Percentiles rank a stretch among this genome's conserved stretches.
These are phyloP conservation scores for Dichotomopilus funicola DNA, from an alignment of 2,329 filamentous ascomycete species.

Conservation along the genomic window DNA sequence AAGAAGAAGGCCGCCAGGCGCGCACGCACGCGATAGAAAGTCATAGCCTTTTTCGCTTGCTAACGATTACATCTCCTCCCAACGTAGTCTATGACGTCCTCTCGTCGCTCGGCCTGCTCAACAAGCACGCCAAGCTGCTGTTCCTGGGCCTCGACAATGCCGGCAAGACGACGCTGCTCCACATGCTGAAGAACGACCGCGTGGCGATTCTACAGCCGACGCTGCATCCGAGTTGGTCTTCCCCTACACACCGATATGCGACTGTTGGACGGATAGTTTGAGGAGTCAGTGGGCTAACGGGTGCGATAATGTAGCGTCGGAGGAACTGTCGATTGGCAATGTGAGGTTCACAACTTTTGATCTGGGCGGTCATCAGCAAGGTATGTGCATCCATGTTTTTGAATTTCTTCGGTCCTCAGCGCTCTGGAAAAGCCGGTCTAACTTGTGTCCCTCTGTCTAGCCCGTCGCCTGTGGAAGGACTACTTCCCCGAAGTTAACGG, in stretches of 20 bases:
- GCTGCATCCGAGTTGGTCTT: constrained; percentile 73
- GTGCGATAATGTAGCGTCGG: constrained; percentile 54
- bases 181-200: constrained; percentile 97
- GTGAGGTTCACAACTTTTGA: constrained; percentile 94
- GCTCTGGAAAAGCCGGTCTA: background rate
- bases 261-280: background rate
- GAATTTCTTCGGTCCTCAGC: background rate
- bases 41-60: background rate
- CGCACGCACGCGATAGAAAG: background rate
- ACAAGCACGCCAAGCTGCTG: constrained; percentile 93
- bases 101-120: constrained; percentile 77
- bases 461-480: constrained; percentile 90
- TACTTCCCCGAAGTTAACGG: constrained; percentile 96
- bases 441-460: constrained; percentile 35
- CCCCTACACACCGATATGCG: background rate
- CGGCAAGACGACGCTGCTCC: constrained; percentile 86
- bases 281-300: constrained; percentile 11
- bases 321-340: constrained; percentile 88
- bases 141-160: constrained; percentile 93
- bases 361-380: constrained; percentile 88
- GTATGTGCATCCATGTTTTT: constrained; percentile 38
- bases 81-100: constrained; percentile 78
- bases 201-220: constrained; percentile 87
- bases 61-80: constrained; percentile 24
- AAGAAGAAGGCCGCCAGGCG: background rate